phyloP scores from a whole-genome alignment of 805 yeast species.

The Candida endomychidarum region DNA sequence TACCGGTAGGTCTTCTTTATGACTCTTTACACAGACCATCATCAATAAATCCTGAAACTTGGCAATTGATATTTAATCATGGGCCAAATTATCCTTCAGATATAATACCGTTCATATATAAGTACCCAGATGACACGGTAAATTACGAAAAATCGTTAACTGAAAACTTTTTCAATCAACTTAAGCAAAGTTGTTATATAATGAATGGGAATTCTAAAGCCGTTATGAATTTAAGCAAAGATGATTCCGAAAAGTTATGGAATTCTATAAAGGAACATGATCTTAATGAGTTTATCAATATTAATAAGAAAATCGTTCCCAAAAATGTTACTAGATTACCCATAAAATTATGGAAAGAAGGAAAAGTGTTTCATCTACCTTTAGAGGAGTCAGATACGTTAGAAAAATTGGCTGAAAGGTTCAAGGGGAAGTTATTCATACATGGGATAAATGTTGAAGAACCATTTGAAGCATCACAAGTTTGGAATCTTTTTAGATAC shows the following conservation, averaged over 20 bases:
- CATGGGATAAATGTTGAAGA: conserved; percentile 32
- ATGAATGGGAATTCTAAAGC: conserved; percentile 75
- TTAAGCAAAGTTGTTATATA: conserved; percentile 80
- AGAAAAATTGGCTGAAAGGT: neutral
- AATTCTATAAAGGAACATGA: conserved; percentile 41
- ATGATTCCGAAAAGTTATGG: conserved; percentile 61
- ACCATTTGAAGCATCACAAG: conserved; percentile 17
- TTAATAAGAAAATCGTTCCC: conserved; percentile 30
- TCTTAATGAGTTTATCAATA: conserved; percentile 22
- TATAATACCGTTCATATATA: conserved; percentile 28
- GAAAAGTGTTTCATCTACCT: conserved; percentile 31
- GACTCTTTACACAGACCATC: conserved; percentile 49
- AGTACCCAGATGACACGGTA: conserved; percentile 12
- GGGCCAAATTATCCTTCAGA: conserved; percentile 27
- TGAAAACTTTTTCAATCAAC: conserved; percentile 68
- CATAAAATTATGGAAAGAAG: conserved; percentile 43
- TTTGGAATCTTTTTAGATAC: conserved; percentile 35
- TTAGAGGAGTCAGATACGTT: conserved; percentile 1
- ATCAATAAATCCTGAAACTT: neutral
- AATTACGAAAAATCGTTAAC: conserved; percentile 35
- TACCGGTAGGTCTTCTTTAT: conserved; percentile 68
- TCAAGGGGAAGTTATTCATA: conserved; percentile 17
- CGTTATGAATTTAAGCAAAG: conserved; percentile 73
- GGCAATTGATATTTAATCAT: conserved; percentile 34
- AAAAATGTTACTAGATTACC: conserved; percentile 43